A percentile compares a stretch with the other conserved stretches of the same genome.
These are phyloP conservation scores for Trichoderma lentiforme DNA, from an alignment of 2,329 filamentous ascomycete species.

Conservation along the genomic window DNA sequence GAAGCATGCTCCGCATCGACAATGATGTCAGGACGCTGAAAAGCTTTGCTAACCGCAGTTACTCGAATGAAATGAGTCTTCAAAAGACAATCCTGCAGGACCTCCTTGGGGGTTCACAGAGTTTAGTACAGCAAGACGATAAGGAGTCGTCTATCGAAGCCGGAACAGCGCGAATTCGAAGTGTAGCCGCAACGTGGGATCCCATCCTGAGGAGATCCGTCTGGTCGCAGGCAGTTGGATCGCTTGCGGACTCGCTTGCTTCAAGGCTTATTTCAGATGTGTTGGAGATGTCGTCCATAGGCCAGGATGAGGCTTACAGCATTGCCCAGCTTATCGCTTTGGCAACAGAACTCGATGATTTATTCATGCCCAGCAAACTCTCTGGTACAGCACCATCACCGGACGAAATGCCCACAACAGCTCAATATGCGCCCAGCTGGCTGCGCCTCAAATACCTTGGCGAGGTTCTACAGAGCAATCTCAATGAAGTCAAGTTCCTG, in stretches of 20 bases:
- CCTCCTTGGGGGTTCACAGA: conserved; percentile 58
- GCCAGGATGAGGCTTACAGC: conserved; percentile 61
- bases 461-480: conserved; percentile 63
- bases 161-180: conserved; percentile 51
- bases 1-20: conserved; percentile 55
- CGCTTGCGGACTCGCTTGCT: conserved; percentile 56
- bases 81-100: conserved; percentile 62
- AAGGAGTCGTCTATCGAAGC: conserved; percentile 51
- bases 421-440: conserved; percentile 61
- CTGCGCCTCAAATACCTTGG: conserved; percentile 61
- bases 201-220: conserved; percentile 56
- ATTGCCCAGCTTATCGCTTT: conserved; percentile 57
- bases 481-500: conserved; percentile 59
- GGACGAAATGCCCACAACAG: conserved; percentile 51
- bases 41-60: conserved; percentile 60
- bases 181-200: conserved; percentile 56
- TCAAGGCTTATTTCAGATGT: conserved; percentile 60
- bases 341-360: conserved; percentile 56
- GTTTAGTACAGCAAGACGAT: conserved; percentile 56
- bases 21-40: conserved; percentile 58
- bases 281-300: conserved; percentile 58
- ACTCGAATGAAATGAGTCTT: conserved; percentile 57
- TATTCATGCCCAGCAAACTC: conserved; percentile 52
- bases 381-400: conserved; percentile 26
- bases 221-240: conserved; percentile 61